phyloP scores from a whole-genome alignment of 129 eudicot genomes.

The Ambrosia artemisiifolia region DNA sequence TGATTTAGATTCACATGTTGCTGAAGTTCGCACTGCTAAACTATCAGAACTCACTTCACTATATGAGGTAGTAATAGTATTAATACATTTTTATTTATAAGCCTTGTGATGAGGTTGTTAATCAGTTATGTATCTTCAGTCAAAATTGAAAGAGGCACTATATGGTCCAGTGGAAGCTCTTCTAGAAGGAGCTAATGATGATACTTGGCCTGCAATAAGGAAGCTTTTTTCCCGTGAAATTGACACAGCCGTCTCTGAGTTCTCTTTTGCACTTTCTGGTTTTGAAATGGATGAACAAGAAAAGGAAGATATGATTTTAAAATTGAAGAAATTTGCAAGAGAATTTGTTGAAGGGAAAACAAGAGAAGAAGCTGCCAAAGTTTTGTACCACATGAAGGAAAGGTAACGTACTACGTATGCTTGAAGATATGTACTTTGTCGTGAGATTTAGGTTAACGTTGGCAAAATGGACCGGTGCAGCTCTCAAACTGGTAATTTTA shows the following conservation, averaged over 20 bases:
- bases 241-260: constrained; percentile 61
- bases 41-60: constrained; percentile 57
- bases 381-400: constrained; percentile 91
- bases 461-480: neutral
- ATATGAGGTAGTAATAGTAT: constrained; percentile 56
- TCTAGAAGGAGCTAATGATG: constrained; percentile 81
- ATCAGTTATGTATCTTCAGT: constrained; percentile 36
- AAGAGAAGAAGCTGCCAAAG: constrained; percentile 87
- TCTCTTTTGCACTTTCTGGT: constrained; percentile 68
- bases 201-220: constrained; percentile 97
- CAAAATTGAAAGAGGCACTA: constrained; percentile 65
- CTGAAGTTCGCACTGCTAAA: constrained; percentile 53
- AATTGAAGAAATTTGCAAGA: constrained; percentile 63
- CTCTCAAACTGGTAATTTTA: neutral
- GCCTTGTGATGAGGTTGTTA: neutral
- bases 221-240: constrained; percentile 77
- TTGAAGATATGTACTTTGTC: neutral
- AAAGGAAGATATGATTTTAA: constrained; percentile 65
- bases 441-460: neutral
- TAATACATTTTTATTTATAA: neutral
- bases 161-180: constrained; percentile 92
- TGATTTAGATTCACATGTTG: constrained; percentile 69
- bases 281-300: constrained; percentile 76
- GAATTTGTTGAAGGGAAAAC: constrained; percentile 85
- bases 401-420: constrained; percentile 39